Percentiles rank a stretch among this genome's conserved stretches.
Evolutionary conservation across 768 basidiomycete species (phyloP).

Genomic region (Lentinula lateritia): DNA sequence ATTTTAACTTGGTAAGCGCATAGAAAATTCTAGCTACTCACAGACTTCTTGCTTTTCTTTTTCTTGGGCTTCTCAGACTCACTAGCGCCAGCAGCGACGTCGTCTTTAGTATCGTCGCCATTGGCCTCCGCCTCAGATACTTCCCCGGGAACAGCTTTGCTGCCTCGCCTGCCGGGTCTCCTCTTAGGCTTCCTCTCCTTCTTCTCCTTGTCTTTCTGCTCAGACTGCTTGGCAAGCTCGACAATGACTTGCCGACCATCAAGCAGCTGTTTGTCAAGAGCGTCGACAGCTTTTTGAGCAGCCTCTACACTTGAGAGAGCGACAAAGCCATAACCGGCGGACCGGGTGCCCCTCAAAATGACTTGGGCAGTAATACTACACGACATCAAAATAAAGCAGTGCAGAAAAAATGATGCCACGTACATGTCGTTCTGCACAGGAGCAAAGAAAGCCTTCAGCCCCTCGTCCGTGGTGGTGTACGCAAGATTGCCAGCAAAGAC

Average conservation of each 20-base stretch:
- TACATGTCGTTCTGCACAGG: conserved; percentile 86
- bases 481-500: conserved; percentile 96
- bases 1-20: conserved; percentile 13
- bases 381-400: conserved; percentile 31
- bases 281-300: conserved; percentile 80
- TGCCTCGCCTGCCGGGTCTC: conserved; percentile 79
- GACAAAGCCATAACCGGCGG: conserved; percentile 93
- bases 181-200: conserved; percentile 77
- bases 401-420: conserved; percentile 33
- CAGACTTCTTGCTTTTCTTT: conserved; percentile 60
- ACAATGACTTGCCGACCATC: conserved; percentile 85
- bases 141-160: conserved; percentile 84
- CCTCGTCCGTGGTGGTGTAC: conserved; percentile 90
- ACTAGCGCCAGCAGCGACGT: conserved; percentile 47
- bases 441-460: conserved; percentile 91
- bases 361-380: conserved; percentile 76
- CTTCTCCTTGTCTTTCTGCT: conserved; percentile 80
- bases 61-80: conserved; percentile 82
- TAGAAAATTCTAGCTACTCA: conserved; percentile 28
- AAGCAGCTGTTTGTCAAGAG: conserved; percentile 84
- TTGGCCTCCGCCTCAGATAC: conserved; percentile 87
- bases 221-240: conserved; percentile 89
- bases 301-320: conserved; percentile 76
- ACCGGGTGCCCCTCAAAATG: conserved; percentile 79
- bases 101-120: conserved; percentile 50